Evolutionary conservation across 2,329 filamentous ascomycete species (phyloP).

Genomic region (Hypoxylon sp.): DNA sequence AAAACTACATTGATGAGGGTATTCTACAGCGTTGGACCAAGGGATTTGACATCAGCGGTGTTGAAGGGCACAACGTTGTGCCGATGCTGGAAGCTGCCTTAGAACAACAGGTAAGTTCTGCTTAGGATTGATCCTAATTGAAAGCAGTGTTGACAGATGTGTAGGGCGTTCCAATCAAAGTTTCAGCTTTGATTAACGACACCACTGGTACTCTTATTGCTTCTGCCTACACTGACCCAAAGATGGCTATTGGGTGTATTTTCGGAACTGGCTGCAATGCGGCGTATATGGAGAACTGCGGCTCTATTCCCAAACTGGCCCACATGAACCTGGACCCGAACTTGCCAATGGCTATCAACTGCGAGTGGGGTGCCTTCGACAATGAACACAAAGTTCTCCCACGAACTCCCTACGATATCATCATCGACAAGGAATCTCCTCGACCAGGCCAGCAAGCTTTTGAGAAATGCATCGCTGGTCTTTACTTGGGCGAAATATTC

Average conservation of each 20-base stretch:
- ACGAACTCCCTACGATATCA: constrained; percentile 85
- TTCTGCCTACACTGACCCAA: constrained; percentile 93
- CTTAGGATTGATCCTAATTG: background rate
- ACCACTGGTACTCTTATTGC: constrained; percentile 97
- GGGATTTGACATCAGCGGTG: constrained; percentile 93
- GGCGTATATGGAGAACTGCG: constrained; percentile 95
- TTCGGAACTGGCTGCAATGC: constrained; percentile 99
- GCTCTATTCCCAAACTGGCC: constrained; percentile 92
- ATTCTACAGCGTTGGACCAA: constrained; percentile 97
- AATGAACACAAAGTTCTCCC: constrained; percentile 92
- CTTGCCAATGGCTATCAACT: constrained; percentile 94
- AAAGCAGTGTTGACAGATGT: constrained; percentile 38
- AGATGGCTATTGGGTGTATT: constrained; percentile 96
- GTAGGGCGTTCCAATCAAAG: constrained; percentile 89
- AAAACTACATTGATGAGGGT: constrained; percentile 93
- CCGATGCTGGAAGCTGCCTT: constrained; percentile 88
- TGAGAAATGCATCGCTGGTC: constrained; percentile 97
- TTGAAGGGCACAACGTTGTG: constrained; percentile 92
- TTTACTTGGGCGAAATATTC: constrained; percentile 96
- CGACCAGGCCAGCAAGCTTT: constrained; percentile 95
- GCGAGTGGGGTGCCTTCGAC: constrained; percentile 97
- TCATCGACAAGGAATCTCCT: constrained; percentile 91
- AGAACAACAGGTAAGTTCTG: constrained; percentile 71
- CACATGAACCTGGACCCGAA: constrained; percentile 90
- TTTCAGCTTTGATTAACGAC: constrained; percentile 95